Base-by-base conservation (phyloP, 75 land plant species). In the Cupressus sempervirens region DNA sequence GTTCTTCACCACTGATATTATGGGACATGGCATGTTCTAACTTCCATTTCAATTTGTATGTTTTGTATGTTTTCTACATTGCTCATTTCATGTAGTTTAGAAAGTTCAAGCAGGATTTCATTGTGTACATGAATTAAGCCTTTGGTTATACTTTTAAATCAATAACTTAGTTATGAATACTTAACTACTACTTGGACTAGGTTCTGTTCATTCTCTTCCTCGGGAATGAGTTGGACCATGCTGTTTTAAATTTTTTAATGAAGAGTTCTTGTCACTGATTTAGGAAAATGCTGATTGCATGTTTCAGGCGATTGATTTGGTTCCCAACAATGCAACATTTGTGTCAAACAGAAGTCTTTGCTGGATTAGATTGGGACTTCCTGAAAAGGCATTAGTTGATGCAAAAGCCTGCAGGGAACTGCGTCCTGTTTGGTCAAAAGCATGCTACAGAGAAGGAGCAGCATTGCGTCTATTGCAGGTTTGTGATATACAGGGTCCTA, bases 391-490 rank as follows among this genome's bases (percentile, higher is more conserved):
- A 36, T 86, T 98, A 62, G 86, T 89, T 70, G 99, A 98, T 92
- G 99, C 98, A 76, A 91, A 89, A 84, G 84, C 89, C 34, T 95
- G 95, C 81, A 90, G 93, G 84, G 91, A 85, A 75, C 85, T 98
- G 43, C 82, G 84, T 65, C 98, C 99, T 36, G 92, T 93, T 68
- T 98, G 99, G 99, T 54, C 91, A 34, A 98, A 98, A 88, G 98
- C 95, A 84, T 93, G 93, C 86, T 98, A 96, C 80, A 93, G 99
- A 53, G 99, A 98, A 87, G 99, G 99, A 36, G 94, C 95, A 48
- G 98, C 99, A 62, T 75, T 94, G 46, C 94, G 94, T 36, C 86
- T 94, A 40, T 84, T 97, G 86, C 93, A 92, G 92, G 99, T 93
- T 83, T 67, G 88, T 80, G 30, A 23, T 83, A 56, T 80, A 40